phyloP scores from a whole-genome alignment of 225 moss, liverwort and hornwort genomes.

The Anthoceros angustus region DNA sequence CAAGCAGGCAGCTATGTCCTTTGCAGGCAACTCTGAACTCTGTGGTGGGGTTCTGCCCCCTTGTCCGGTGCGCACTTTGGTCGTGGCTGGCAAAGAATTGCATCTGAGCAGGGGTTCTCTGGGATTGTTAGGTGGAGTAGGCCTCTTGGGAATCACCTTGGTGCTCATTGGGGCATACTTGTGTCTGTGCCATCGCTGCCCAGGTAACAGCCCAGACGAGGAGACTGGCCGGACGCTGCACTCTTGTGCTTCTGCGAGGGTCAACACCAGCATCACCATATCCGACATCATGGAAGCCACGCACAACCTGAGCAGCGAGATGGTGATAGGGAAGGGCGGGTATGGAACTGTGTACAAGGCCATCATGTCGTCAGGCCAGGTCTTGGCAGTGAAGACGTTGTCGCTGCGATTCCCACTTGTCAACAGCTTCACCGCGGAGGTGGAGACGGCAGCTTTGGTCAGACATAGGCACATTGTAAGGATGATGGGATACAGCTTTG shows the following conservation, averaged over 20 bases:
- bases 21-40: conserved; percentile 35
- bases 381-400: conserved; percentile 2
- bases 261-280: conserved; percentile 5
- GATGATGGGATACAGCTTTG: conserved; percentile 11
- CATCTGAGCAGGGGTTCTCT: conserved; percentile 16
- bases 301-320: conserved; percentile 5
- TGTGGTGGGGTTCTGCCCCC: conserved; percentile 24
- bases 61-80: conserved; percentile 14
- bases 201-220: conserved; percentile 4
- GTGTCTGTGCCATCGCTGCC: too few relatives aligned
- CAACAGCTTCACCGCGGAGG: conserved; percentile 8
- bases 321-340: conserved; percentile 8
- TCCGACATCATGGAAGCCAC: conserved; percentile 12
- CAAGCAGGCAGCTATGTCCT: conserved; percentile 18
- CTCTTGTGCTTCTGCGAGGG: conserved; percentile 22
- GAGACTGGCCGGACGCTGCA: conserved; percentile 18
- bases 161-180: too few relatives aligned
- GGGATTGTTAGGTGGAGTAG: not conserved
- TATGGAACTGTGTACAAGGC: conserved; percentile 10
- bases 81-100: not conserved
- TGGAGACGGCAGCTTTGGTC: conserved; percentile 10
- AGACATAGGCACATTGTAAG: conserved; percentile 11
- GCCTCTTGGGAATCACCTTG: too few relatives aligned
- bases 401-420: not conserved
- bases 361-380: not conserved